Percentiles rank a stretch among this genome's conserved stretches.
Evolutionary conservation across 768 basidiomycete species (phyloP).

Genomic region (Calocybe indica): DNA sequence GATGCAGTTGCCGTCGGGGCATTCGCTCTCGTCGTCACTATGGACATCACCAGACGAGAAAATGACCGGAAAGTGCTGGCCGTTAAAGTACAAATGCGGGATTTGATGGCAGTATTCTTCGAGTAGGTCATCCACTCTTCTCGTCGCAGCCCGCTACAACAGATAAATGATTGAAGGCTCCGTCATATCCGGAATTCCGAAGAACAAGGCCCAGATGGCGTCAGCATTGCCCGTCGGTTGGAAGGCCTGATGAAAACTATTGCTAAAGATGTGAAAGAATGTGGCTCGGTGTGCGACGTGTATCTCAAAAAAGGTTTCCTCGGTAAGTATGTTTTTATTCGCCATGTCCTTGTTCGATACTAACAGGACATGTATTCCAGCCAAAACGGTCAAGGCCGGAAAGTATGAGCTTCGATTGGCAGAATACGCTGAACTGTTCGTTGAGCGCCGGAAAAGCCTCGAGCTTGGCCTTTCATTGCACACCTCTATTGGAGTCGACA

Average conservation of each 20-base stretch:
- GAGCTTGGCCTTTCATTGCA: constrained; percentile 31
- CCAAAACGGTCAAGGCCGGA: constrained; percentile 27
- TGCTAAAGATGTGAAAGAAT: constrained; percentile 34
- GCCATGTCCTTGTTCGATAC: neutral
- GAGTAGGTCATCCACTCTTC: constrained; percentile 24
- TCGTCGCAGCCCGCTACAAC: neutral
- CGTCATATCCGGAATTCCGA: constrained; percentile 18
- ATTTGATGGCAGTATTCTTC: constrained; percentile 40
- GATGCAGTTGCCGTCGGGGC: constrained; percentile 38
- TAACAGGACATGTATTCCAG: constrained; percentile 11
- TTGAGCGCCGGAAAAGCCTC: constrained; percentile 26
- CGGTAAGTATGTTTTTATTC: constrained; percentile 15
- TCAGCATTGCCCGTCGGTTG: constrained; percentile 22
- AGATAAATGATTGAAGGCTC: constrained; percentile 15
- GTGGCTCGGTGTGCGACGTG: constrained; percentile 38
- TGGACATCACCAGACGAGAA: constrained; percentile 42
- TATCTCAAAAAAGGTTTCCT: constrained; percentile 39
- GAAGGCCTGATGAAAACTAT: constrained; percentile 20
- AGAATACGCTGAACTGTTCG: constrained; percentile 24
- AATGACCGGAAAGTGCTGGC: constrained; percentile 44
- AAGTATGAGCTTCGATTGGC: constrained; percentile 33
- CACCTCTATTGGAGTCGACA: constrained; percentile 29
- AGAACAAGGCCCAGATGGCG: constrained; percentile 24
- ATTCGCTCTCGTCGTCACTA: constrained; percentile 41
- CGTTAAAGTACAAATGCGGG: constrained; percentile 43